Percentiles rank a stretch among this genome's conserved stretches.
phyloP scores from a whole-genome alignment of 2,329 filamentous ascomycete species.

The Talaromyces sp. region DNA sequence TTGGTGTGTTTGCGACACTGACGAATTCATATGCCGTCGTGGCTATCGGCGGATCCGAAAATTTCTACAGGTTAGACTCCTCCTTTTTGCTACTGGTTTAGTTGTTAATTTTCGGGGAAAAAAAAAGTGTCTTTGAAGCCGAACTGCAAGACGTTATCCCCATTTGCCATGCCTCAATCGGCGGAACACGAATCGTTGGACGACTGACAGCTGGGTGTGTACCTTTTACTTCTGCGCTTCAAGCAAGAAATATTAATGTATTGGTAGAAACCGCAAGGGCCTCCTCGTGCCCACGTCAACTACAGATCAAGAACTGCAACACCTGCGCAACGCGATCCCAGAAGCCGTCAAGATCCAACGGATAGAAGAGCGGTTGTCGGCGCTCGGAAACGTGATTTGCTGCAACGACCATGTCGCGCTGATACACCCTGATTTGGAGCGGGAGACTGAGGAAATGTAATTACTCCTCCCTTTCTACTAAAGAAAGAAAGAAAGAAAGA shows the following conservation, averaged over 20 bases:
- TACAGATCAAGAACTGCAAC: slow-evolving; percentile 96
- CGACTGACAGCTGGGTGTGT: slow-evolving; percentile 84
- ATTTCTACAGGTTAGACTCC: slow-evolving; percentile 73
- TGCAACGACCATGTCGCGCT: slow-evolving; percentile 95
- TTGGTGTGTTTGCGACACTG: slow-evolving; percentile 93
- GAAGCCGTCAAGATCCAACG: slow-evolving; percentile 91
- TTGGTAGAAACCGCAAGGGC: slow-evolving; percentile 79
- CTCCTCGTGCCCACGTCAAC: slow-evolving; percentile 94
- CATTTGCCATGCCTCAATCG: slow-evolving; percentile 94
- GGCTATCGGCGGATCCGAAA: slow-evolving; percentile 90
- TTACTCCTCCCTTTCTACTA: slow-evolving; percentile 1
- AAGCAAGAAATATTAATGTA: too few relatives aligned
- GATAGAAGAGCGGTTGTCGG: slow-evolving; percentile 94
- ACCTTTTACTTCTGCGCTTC: neutral
- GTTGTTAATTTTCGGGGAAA: neutral
- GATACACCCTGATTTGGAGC: slow-evolving; percentile 92
- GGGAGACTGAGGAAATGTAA: slow-evolving; percentile 92
- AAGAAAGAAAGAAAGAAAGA: neutral
- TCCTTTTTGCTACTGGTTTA: neutral
- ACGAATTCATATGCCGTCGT: slow-evolving; percentile 97
- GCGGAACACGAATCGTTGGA: slow-evolving; percentile 92
- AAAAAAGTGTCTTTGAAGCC: slow-evolving; percentile 82
- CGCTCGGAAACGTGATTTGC: slow-evolving; percentile 94
- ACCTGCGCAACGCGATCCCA: slow-evolving; percentile 90
- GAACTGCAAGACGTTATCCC: slow-evolving; percentile 97